Base-by-base conservation (phyloP, 192 early-diverging fungal species). In the Rhizophagus sp. region DNA sequence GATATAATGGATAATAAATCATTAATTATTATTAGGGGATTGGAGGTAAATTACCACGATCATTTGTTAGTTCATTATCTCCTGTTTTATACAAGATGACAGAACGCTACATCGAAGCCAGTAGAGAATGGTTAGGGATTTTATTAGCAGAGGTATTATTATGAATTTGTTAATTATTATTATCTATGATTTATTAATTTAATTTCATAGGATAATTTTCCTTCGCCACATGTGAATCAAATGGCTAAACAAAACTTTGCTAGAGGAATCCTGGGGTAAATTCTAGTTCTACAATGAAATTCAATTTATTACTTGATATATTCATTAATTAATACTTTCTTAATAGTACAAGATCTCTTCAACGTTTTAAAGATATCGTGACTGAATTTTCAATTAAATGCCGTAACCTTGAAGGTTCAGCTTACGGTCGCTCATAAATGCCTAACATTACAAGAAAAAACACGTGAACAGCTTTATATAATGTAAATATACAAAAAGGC, bases 11-110 rank as follows among this genome's bases (percentile, higher is more conserved):
- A 17, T 47, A 80, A 25, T 63, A 41, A 34, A 24, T 66, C 24
- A 34, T 41, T 62, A 3, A 34, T 34, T 27, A 77, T 79, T 49
- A 61, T n/a, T 62, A 81, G 84, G 83, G 84, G 15, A 80, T 88
- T 63, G 87, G 86, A 41, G 87, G 87, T n/a, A 79, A 73, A 44
- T 73, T 85, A 19, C 87, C 87, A 70, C 76, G 87, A 61, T 88
- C 87, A 1, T 81, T 85, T 36, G 71, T 80, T 34, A 57, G 49
- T 25, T 83, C 78, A 24, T 68, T 87, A 22, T 62, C 84, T 9
- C 81, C 82, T 67, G 82, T 87, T 17, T 67, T 88, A 62, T 87
- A 81, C 52, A 87, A 87, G 74, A 64, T 87, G n/a, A 78, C 77
- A 15, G 69, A 57, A 39, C 78, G 81, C 24, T 82, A 88, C 62